These are phyloP conservation scores for Drechslerella stenobrocha DNA, from an alignment of 2,329 filamentous ascomycete genomes.

Conservation along the genomic window DNA sequence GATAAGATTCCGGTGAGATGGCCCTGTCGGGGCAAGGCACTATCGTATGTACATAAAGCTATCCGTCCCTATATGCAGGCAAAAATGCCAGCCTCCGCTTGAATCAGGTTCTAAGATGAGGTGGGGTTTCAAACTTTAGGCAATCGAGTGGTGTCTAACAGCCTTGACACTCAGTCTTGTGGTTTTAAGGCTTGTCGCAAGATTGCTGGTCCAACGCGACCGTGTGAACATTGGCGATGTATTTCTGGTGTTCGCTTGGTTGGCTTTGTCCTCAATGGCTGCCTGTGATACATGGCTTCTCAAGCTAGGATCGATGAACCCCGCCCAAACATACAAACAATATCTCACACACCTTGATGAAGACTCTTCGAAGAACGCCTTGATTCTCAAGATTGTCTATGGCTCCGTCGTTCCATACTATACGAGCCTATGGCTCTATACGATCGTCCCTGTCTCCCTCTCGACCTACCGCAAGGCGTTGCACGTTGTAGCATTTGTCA, in stretches of 20 bases:
- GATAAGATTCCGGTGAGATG: slow-evolving; percentile 48
- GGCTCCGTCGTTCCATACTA: slow-evolving; percentile 38
- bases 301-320: slow-evolving; percentile 34
- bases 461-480: slow-evolving; percentile 23
- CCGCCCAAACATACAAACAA: slow-evolving; percentile 25
- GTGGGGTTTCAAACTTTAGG: slow-evolving; percentile 16
- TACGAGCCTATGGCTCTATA: slow-evolving; percentile 41
- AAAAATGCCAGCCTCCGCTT: no score
- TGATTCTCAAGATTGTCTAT: slow-evolving; percentile 42
- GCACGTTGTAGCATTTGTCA: slow-evolving; percentile 19
- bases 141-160: slow-evolving; percentile 42
- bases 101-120: no score
- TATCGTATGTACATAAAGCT: slow-evolving; percentile 32
- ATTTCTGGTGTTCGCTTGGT: slow-evolving; percentile 38
- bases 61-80: no score
- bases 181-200: slow-evolving; percentile 32
- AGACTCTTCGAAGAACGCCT: slow-evolving; percentile 17
- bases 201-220: slow-evolving; percentile 41
- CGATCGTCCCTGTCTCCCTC: slow-evolving; percentile 32
- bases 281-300: slow-evolving; percentile 43
- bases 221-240: slow-evolving; percentile 42
- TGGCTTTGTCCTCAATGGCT: slow-evolving; percentile 32
- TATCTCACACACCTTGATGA: slow-evolving; percentile 21
- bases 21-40: slow-evolving; percentile 48
- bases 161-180: slow-evolving; percentile 42